Percentiles rank a stretch among this genome's conserved stretches.
phyloP scores from a whole-genome alignment of 176 grass and related monocot genomes.

The Poa annua region DNA sequence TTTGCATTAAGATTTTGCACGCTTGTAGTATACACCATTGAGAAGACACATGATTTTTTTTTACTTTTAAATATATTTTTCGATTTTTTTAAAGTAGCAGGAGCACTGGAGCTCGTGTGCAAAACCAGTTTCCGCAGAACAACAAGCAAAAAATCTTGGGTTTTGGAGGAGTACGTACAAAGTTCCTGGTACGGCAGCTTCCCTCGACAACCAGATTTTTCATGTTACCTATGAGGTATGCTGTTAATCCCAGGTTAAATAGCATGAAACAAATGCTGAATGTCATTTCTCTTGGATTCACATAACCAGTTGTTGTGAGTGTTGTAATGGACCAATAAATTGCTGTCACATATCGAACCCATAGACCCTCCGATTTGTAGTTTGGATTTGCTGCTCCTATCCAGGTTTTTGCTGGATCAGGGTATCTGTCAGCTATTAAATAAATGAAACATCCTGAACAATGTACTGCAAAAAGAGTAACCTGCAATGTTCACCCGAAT shows the following conservation, averaged over 20 bases:
- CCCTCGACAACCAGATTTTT: constrained; percentile 89
- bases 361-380: constrained; percentile 72
- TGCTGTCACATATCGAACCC: constrained; percentile 78
- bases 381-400: constrained; percentile 76
- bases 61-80: too few species aligned
- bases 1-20: too few species aligned
- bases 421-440: constrained; percentile 88
- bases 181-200: constrained; percentile 80
- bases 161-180: constrained; percentile 59
- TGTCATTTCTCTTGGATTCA: constrained; percentile 83
- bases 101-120: too few species aligned
- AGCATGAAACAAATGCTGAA: constrained; percentile 83
- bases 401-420: constrained; percentile 70
- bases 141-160: constrained; percentile 5
- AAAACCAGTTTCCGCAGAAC: background rate
- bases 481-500: constrained; percentile 47
- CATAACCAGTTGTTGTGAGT: constrained; percentile 86
- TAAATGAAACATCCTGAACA: constrained; percentile 91
- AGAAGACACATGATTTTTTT: too few species aligned
- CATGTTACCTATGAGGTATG: constrained; percentile 95
- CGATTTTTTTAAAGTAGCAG: too few species aligned
- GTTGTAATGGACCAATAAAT: constrained; percentile 97
- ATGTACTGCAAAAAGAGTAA: constrained; percentile 85
- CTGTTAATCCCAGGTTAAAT: constrained; percentile 84
- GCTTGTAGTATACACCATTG: too few species aligned